These are phyloP conservation scores for Thelonectria discophora DNA, from an alignment of 2,329 filamentous ascomycete genomes.

Conservation along the genomic window DNA sequence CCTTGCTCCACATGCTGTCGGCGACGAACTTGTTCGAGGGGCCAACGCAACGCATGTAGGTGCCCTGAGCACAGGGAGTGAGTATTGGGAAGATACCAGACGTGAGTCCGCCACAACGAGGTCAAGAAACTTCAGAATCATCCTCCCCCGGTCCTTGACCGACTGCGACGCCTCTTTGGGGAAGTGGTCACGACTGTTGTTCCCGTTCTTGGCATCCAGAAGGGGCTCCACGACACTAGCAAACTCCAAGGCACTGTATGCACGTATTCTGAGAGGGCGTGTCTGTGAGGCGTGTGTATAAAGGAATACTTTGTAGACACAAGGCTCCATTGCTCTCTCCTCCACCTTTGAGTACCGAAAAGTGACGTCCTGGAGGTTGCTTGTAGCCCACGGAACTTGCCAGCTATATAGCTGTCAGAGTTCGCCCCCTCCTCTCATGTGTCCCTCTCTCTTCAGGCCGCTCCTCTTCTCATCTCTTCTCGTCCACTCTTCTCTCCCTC, in stretches of 20 bases:
- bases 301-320: not conserved
- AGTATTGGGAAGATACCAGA: not conserved
- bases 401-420: slow-evolving; percentile 24
- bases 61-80: not conserved
- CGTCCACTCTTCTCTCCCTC: not conserved
- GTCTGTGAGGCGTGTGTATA: slow-evolving; percentile 6
- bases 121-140: too few relatives aligned
- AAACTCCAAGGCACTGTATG: slow-evolving; percentile 1
- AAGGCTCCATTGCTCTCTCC: not conserved
- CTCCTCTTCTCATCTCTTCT: slow-evolving; percentile 6
- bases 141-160: slow-evolving; percentile 8
- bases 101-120: not conserved
- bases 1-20: not conserved
- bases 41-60: too few relatives aligned
- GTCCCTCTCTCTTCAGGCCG: slow-evolving; percentile 17
- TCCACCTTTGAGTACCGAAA: not conserved
- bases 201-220: slow-evolving; percentile 33
- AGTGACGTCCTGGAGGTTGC: not conserved
- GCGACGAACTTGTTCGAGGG: not conserved
- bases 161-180: slow-evolving; percentile 22
- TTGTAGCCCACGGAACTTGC: slow-evolving; percentile 5
- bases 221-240: slow-evolving; percentile 24
- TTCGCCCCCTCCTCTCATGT: slow-evolving; percentile 1
- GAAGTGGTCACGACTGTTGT: slow-evolving; percentile 26
- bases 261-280: not conserved